Evolutionary conservation across 495 filamentous ascomycete genomes (phyloP).

Genomic region (Oidiodendron maius): DNA sequence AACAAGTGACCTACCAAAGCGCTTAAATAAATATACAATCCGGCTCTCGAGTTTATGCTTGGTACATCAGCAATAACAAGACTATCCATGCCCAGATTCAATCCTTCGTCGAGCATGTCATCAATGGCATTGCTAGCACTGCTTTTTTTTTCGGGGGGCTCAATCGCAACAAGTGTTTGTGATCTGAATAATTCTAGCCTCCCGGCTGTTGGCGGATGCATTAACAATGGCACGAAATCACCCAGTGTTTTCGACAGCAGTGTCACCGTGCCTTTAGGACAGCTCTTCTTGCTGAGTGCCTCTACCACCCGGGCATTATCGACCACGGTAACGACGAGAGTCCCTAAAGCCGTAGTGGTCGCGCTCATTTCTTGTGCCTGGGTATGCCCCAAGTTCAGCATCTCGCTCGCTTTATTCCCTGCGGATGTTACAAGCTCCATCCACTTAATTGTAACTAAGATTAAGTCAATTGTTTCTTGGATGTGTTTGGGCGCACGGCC

Average conservation of each 20-base stretch:
- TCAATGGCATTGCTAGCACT: constrained; percentile 40
- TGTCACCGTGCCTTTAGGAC: constrained; percentile 41
- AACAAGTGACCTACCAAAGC: constrained; percentile 55
- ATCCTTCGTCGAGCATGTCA: constrained; percentile 39
- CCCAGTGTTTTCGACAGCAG: constrained; percentile 41
- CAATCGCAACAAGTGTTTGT: constrained; percentile 37
- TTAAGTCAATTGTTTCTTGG: constrained; percentile 23
- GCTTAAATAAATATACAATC: constrained; percentile 88
- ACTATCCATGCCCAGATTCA: constrained; percentile 41
- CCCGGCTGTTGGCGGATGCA: constrained; percentile 43
- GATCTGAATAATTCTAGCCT: constrained; percentile 47
- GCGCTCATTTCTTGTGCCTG: constrained; percentile 30
- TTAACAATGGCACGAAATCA: constrained; percentile 45
- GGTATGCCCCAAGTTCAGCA: constrained; percentile 30
- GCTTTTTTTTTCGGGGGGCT: constrained; percentile 40
- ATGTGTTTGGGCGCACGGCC: constrained; percentile 25
- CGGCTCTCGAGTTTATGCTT: constrained; percentile 72
- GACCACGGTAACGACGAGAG: constrained; percentile 38
- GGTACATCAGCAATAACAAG: constrained; percentile 59
- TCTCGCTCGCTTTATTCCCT: constrained; percentile 21
- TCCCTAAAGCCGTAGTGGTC: constrained; percentile 45
- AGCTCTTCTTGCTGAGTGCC: constrained; percentile 32
- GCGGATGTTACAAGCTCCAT: constrained; percentile 28
- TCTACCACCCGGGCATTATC: constrained; percentile 43
- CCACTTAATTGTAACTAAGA: constrained; percentile 28